Percentiles rank a stretch among this genome's conserved stretches.
Evolutionary conservation across 495 filamentous ascomycete genomes (phyloP).

Genomic region (Aspergillus baeticus): DNA sequence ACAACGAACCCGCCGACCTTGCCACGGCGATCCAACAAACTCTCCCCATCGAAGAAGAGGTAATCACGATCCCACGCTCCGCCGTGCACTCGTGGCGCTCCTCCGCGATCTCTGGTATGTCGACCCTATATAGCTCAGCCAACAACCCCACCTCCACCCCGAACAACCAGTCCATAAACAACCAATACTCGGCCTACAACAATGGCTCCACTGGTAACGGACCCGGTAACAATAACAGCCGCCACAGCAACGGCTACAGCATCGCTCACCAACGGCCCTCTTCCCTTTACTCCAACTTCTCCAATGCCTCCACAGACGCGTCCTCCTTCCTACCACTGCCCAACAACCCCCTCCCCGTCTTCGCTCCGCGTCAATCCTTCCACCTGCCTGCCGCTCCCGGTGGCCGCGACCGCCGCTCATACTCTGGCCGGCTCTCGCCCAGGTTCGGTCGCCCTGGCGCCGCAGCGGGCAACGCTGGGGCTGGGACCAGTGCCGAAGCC

Average conservation of each 20-base stretch:
- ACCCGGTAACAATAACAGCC: neutral
- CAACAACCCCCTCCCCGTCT: slow-evolving; percentile 35
- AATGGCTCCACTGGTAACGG: slow-evolving; percentile 8
- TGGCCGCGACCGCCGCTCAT: slow-evolving; percentile 17
- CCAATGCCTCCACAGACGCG: slow-evolving; percentile 33
- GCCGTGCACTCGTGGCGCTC: slow-evolving; percentile 42
- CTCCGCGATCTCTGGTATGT: slow-evolving; percentile 36
- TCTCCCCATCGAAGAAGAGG: slow-evolving; percentile 36
- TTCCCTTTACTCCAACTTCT: slow-evolving; percentile 33
- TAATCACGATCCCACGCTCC: slow-evolving; percentile 40
- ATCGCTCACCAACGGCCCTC: slow-evolving; percentile 18
- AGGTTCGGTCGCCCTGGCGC: slow-evolving; percentile 11
- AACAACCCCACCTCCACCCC: slow-evolving; percentile 20
- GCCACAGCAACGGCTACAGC: neutral
- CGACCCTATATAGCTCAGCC: slow-evolving; percentile 34
- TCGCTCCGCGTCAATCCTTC: slow-evolving; percentile 34
- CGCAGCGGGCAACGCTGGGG: neutral
- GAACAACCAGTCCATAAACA: slow-evolving; percentile 17
- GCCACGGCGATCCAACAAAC: slow-evolving; percentile 28
- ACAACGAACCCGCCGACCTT: slow-evolving; percentile 28
- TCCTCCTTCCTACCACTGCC: slow-evolving; percentile 29
- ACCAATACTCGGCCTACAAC: neutral
- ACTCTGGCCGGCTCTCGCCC: slow-evolving; percentile 16
- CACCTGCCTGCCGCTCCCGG: slow-evolving; percentile 16
- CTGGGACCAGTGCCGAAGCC: no score